Evolutionary conservation across 345 rosid genomes (phyloP).

Genomic region (Microcos paniculata): DNA sequence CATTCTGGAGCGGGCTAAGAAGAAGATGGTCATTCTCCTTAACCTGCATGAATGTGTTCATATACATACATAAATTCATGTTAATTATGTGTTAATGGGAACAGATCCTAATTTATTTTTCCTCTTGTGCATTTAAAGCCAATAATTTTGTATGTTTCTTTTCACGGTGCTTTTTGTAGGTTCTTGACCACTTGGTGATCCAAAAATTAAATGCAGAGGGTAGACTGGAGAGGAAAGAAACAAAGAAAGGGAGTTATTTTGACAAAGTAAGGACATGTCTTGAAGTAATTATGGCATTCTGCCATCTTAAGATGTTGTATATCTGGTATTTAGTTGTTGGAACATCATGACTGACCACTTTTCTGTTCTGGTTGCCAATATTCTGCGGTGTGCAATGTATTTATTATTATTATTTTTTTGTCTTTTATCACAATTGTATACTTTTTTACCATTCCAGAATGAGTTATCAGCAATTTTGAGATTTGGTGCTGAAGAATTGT

Average conservation of each 20-base stretch:
- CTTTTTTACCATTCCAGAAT: conserved; percentile 46
- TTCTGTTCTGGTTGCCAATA: neutral
- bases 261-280: conserved; percentile 68
- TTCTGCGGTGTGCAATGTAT: neutral
- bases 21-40: conserved; percentile 77
- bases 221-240: conserved; percentile 95
- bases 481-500: conserved; percentile 98
- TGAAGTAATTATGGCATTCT: neutral
- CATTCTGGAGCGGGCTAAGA: conserved; percentile 96
- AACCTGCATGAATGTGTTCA: neutral
- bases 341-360: neutral
- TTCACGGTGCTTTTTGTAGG: conserved; percentile 46
- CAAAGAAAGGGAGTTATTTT: conserved; percentile 83
- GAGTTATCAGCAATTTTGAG: conserved; percentile 97
- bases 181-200: conserved; percentile 97
- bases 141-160: conserved; percentile 11
- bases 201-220: conserved; percentile 99
- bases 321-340: conserved; percentile 1
- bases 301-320: neutral
- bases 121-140: neutral
- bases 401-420: neutral
- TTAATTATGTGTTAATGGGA: neutral
- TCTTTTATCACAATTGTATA: neutral
- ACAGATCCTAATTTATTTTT: conserved; percentile 1
- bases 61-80: neutral